Evolutionary conservation across 331 rosid genomes (phyloP).

Genomic region (Phaseolus coccineus): DNA sequence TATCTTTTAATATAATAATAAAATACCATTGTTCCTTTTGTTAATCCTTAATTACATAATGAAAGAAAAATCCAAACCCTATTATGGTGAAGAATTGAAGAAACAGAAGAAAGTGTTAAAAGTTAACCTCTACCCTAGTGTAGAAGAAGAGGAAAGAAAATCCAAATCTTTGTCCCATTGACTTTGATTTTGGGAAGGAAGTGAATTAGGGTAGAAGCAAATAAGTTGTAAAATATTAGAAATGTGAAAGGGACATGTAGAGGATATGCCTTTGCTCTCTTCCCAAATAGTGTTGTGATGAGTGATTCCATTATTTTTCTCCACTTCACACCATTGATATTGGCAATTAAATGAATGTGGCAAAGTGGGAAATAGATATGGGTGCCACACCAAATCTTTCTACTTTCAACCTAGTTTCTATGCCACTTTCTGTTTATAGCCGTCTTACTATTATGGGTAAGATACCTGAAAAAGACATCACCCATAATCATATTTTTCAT

Average conservation of each 20-base stretch:
- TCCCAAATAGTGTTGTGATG: conserved; percentile 32
- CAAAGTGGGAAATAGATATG: conserved; percentile 49
- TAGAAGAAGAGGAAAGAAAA: conserved; percentile 8
- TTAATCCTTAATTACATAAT: too few species aligned
- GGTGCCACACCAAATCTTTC: conserved; percentile 48
- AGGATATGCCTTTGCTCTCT: conserved; percentile 1
- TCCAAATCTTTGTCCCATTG: conserved; percentile 45
- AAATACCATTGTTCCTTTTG: too few species aligned
- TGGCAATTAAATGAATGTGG: conserved; percentile 33
- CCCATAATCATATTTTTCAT: neutral
- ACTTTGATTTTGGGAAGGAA: conserved; percentile 25
- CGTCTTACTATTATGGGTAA: conserved; percentile 34
- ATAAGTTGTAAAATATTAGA: neutral
- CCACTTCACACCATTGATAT: conserved; percentile 41
- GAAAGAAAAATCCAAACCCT: too few species aligned
- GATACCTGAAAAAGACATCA: conserved; percentile 44
- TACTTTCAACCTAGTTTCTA: conserved; percentile 39
- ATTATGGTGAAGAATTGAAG: too few species aligned
- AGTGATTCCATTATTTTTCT: conserved; percentile 37
- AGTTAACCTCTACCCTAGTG: neutral
- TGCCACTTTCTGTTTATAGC: conserved; percentile 43
- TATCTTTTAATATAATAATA: too few species aligned
- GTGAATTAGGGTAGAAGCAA: conserved; percentile 34
- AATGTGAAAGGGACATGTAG: conserved; percentile 43
- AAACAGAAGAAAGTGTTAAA: too few species aligned